Conservation (phyloP, 108 stramenopile genomes). For the Fragilaria crotonensis region DNA sequence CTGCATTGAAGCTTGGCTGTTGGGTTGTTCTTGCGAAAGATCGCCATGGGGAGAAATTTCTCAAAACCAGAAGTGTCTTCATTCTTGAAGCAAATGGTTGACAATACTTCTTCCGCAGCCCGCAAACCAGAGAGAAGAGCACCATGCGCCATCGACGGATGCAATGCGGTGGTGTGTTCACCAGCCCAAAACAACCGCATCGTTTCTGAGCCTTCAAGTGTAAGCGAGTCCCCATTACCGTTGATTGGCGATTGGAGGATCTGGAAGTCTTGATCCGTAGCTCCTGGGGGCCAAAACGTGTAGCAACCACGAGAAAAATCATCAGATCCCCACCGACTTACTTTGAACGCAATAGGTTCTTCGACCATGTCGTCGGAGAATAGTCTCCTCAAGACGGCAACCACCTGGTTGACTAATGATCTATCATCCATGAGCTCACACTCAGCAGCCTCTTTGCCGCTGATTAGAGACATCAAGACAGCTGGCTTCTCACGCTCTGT, state of each 20-base stretch:
- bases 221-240: slow-evolving; percentile 45
- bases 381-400: slow-evolving; percentile 30
- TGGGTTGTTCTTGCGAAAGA: slow-evolving; percentile 39
- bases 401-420: slow-evolving; percentile 25
- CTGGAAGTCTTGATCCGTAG: slow-evolving; percentile 50
- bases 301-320: slow-evolving; percentile 45
- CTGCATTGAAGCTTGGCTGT: slow-evolving; percentile 20
- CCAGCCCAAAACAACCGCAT: slow-evolving; percentile 77
- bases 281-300: slow-evolving; percentile 49
- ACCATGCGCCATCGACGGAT: slow-evolving; percentile 76
- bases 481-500: slow-evolving; percentile 23
- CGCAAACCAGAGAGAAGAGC: slow-evolving; percentile 71
- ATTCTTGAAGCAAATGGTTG: slow-evolving; percentile 14
- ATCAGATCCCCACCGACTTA: slow-evolving; percentile 53
- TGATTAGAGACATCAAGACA: slow-evolving; percentile 47
- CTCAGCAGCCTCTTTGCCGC: slow-evolving; percentile 43
- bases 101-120: slow-evolving; percentile 46
- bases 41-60: slow-evolving; percentile 28
- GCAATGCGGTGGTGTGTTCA: slow-evolving; percentile 68
- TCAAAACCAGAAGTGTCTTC: slow-evolving; percentile 21
- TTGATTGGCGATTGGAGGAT: slow-evolving; percentile 47
- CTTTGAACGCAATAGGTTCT: slow-evolving; percentile 19
- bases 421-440: slow-evolving; percentile 33
- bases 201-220: slow-evolving; percentile 29
- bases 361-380: slow-evolving; percentile 29